phyloP scores from a whole-genome alignment of 169 alveolate species.

The Babesia gibsoni region DNA sequence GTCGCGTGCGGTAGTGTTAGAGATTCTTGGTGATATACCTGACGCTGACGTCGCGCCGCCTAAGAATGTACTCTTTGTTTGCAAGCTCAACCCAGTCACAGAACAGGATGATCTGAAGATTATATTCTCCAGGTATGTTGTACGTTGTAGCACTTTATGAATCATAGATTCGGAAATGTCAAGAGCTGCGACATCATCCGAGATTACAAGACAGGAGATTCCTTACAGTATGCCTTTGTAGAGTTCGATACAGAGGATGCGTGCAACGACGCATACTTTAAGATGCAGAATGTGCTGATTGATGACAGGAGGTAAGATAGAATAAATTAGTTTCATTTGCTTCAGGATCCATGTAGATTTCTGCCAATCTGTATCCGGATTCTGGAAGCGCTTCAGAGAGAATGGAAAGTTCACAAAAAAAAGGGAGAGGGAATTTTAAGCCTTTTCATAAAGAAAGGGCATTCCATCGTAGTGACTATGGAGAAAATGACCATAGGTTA shows the following conservation, averaged over 20 bases:
- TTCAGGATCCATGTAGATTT: slow-evolving; percentile 85
- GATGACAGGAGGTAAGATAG: slow-evolving; percentile 87
- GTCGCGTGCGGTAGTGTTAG: slow-evolving; percentile 92
- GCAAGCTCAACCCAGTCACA: slow-evolving; percentile 96
- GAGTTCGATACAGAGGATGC: slow-evolving; percentile 94
- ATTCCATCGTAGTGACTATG: no score
- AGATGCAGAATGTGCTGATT: slow-evolving; percentile 94
- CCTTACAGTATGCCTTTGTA: slow-evolving; percentile 97
- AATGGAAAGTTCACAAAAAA: slow-evolving; percentile 39
- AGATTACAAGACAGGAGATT: slow-evolving; percentile 97
- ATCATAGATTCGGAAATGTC: slow-evolving; percentile 91
- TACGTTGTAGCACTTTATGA: not conserved
- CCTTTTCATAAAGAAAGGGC: no score
- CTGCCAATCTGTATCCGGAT: slow-evolving; percentile 82
- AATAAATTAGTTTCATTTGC: not conserved
- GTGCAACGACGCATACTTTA: slow-evolving; percentile 94
- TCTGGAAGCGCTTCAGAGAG: slow-evolving; percentile 65
- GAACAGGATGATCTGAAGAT: slow-evolving; percentile 95
- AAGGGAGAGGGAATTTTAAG: no score
- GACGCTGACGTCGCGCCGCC: slow-evolving; percentile 99
- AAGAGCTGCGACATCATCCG: slow-evolving; percentile 92
- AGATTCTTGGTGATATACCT: slow-evolving; percentile 97
- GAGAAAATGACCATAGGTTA: no score
- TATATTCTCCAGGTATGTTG: slow-evolving; percentile 78
- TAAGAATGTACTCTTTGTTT: slow-evolving; percentile 95